These are phyloP conservation scores for Exobasidium cylindrosporum DNA, from an alignment of 1,284 basidiomycete species.

Conservation along the genomic window DNA sequence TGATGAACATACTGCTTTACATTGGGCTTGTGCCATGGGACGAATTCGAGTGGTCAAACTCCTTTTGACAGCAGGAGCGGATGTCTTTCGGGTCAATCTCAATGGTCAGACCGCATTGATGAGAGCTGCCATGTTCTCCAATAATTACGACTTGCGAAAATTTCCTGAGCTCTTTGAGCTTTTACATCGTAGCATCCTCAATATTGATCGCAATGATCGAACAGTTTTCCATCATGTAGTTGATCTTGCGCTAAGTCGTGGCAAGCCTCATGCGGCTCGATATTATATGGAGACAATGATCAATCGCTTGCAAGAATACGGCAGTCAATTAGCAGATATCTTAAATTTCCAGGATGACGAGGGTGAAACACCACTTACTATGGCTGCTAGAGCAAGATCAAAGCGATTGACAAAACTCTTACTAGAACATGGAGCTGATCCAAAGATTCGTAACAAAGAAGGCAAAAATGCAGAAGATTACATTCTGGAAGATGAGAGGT, in stretches of 20 bases:
- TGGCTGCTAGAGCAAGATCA: slow-evolving; percentile 91
- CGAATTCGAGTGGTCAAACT: slow-evolving; percentile 94
- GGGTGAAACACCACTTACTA: slow-evolving; percentile 93
- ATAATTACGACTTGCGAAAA: slow-evolving; percentile 99
- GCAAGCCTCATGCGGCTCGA: slow-evolving; percentile 92
- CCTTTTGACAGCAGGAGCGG: slow-evolving; percentile 86
- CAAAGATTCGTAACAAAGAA: slow-evolving; percentile 91
- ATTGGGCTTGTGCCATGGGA: slow-evolving; percentile 99
- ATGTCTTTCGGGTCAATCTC: slow-evolving; percentile 95
- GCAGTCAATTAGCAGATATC: slow-evolving; percentile 92
- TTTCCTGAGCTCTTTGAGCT: slow-evolving; percentile 97
- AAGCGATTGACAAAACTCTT: slow-evolving; percentile 95
- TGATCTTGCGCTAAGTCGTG: slow-evolving; percentile 96
- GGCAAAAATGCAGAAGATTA: slow-evolving; percentile 98
- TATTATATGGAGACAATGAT: slow-evolving; percentile 99
- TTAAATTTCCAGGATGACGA: slow-evolving; percentile 99
- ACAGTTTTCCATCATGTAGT: slow-evolving; percentile 99
- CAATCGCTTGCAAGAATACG: slow-evolving; percentile 84
- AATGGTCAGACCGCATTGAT: slow-evolving; percentile 96
- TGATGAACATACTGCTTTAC: slow-evolving; percentile 93
- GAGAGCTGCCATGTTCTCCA: slow-evolving; percentile 99
- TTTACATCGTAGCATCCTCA: slow-evolving; percentile 91
- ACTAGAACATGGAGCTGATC: slow-evolving; percentile 93
- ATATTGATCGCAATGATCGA: slow-evolving; percentile 96
- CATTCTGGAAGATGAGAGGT: slow-evolving; percentile 96